Evolutionary conservation across 1,139 yeast species (phyloP).

Genomic region (Arxiozyma bovina): DNA sequence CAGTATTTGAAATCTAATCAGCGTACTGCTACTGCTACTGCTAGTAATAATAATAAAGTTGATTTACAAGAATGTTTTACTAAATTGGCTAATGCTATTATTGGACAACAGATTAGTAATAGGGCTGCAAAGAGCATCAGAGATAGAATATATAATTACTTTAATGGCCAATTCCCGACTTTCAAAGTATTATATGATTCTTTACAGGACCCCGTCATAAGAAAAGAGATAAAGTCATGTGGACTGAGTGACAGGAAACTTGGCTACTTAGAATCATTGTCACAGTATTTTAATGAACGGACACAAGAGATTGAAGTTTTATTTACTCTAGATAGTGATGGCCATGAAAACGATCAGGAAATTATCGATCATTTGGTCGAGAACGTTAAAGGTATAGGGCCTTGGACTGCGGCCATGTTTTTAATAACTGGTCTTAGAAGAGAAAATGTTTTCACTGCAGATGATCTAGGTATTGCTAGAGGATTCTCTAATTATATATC

Average conservation of each 20-base stretch:
- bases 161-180: slow-evolving; percentile 39
- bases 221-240: slow-evolving; percentile 47
- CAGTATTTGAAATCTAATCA: slow-evolving; percentile 18
- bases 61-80: slow-evolving; percentile 33
- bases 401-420: slow-evolving; percentile 91
- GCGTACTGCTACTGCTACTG: background rate
- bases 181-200: slow-evolving; percentile 38
- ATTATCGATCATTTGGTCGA: background rate
- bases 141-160: slow-evolving; percentile 39
- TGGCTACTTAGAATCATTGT: slow-evolving; percentile 53
- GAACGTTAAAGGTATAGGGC: slow-evolving; percentile 73
- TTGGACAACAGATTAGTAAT: slow-evolving; percentile 82
- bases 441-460: slow-evolving; percentile 63
- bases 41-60: background rate
- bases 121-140: slow-evolving; percentile 66
- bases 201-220: slow-evolving; percentile 26
- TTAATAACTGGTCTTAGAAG: slow-evolving; percentile 58
- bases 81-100: slow-evolving; percentile 44
- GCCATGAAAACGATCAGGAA: background rate
- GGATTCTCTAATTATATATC: slow-evolving; percentile 35
- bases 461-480: slow-evolving; percentile 77
- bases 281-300: slow-evolving; percentile 44
- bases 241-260: slow-evolving; percentile 70
- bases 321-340: slow-evolving; percentile 20
- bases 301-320: slow-evolving; percentile 39